Base-by-base conservation (phyloP, 768 basidiomycete genomes). In the Pulveroboletus sp. region DNA sequence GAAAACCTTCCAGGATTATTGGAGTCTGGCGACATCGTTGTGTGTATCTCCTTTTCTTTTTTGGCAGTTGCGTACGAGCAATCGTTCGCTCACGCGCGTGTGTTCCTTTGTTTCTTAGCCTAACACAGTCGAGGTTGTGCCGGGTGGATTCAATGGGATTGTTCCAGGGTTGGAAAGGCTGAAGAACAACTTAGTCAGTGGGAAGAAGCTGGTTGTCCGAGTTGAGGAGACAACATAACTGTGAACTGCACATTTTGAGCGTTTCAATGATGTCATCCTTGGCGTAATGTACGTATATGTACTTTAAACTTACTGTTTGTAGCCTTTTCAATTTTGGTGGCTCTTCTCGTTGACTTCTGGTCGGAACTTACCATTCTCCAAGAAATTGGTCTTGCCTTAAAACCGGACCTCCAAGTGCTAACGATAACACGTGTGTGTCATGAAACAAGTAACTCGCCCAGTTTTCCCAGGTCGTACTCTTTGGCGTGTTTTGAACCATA, bases 21-120 rank as follows among this genome's bases (percentile, higher is more conserved):
- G 1, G 59, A 51, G 39, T 41, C 37, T 8, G 59, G 56, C 2
- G 58, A 59, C 23, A 52, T 59, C 7, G 23, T 59, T 2, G 58
- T 60, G 11, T 7, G 58, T 50, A 33, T 17, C 19, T 19, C 36
- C n/a, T 17, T 12, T 6, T 16, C 4, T 34, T n/a, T 20, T n/a
- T n/a, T n/a, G n/a, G n/a, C n/a, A n/a, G n/a, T n/a, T n/a, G n/a
- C n/a, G n/a, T n/a, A n/a, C n/a, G n/a, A n/a, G n/a, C n/a, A n/a
- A 29, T 19, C 16, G 12, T 21, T 37, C 3, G 4, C 40, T 52
- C 12, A 52, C 24, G 4, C 4, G 1, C 8, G 12, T 27, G 9
- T 27, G 25, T 27, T 27, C 25, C 17, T n/a, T 4, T 47, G 21
- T 29, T 17, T 27, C 21, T 25, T 17, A 53, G 50, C 50, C 42